Conservation (phyloP, 2,329 filamentous ascomycete genomes). For the Talaromyces sp. region DNA sequence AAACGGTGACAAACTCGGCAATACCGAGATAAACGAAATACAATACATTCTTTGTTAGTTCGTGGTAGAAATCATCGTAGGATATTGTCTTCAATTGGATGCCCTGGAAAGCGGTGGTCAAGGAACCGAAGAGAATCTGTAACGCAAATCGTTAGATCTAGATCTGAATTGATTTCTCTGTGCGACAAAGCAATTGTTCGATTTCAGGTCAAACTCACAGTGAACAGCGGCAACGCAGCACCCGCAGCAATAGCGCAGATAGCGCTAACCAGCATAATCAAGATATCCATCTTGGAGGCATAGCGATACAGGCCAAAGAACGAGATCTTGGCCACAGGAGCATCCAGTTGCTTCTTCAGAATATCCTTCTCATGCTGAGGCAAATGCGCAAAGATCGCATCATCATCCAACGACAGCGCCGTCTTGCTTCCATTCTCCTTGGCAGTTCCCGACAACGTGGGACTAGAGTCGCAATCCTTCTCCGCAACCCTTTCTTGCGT, state of each 20-base stretch:
- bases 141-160: background rate
- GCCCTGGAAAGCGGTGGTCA: constrained; percentile 67
- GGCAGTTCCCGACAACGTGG: no score
- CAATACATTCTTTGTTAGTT: constrained; percentile 63
- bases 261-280: constrained; percentile 51
- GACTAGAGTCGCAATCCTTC: no score
- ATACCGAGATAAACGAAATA: constrained; percentile 86
- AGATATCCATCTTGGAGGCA: no score
- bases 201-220: constrained; percentile 27
- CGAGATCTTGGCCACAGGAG: no score
- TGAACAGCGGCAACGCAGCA: constrained; percentile 75
- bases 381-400: no score
- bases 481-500: no score
- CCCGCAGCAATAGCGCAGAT: constrained; percentile 69
- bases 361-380: no score
- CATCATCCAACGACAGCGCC: no score
- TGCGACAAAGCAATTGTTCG: no score
- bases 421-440: no score
- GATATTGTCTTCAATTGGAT: constrained; percentile 54
- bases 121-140: constrained; percentile 66
- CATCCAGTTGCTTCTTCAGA: no score
- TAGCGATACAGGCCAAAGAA: no score
- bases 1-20: constrained; percentile 72
- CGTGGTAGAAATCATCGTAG: constrained; percentile 56
- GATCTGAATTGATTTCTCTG: background rate